Percentiles rank a stretch among this genome's conserved stretches.
Conservation (phyloP, 768 basidiomycete species). For the Leucogyrophana mollusca region DNA sequence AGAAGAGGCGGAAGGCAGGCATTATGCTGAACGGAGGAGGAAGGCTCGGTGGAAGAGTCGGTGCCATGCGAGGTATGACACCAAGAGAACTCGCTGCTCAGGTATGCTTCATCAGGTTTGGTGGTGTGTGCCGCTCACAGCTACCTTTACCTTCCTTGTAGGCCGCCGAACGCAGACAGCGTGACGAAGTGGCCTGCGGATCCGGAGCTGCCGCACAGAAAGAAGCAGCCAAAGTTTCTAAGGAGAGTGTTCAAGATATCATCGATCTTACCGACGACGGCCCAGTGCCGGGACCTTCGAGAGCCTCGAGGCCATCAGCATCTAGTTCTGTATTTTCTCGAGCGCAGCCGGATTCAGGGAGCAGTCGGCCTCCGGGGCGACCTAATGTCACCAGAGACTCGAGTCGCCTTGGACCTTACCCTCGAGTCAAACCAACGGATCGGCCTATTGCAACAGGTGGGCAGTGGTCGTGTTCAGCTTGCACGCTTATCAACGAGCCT, state of each 20-base stretch:
- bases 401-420: neutral
- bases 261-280: constrained; percentile 56
- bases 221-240: constrained; percentile 69
- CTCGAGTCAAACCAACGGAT: neutral
- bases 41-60: constrained; percentile 56
- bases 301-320: constrained; percentile 36
- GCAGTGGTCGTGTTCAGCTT: constrained; percentile 55
- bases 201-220: constrained; percentile 52
- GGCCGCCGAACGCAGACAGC: constrained; percentile 82
- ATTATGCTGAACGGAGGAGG: constrained; percentile 51
- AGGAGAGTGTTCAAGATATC: constrained; percentile 55
- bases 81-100: constrained; percentile 74
- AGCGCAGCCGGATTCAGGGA: constrained; percentile 1
- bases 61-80: constrained; percentile 41
- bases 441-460: neutral
- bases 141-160: constrained; percentile 36
- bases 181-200: constrained; percentile 76
- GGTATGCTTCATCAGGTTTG: constrained; percentile 37
- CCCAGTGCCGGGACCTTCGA: constrained; percentile 13
- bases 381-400: constrained; percentile 4
- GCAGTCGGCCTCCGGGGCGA: neutral
- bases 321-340: constrained; percentile 11
- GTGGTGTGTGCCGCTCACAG: neutral
- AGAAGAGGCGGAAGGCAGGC: constrained; percentile 57
- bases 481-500: constrained; percentile 65